Evolutionary conservation across 306 rosid genomes (phyloP), one percentile per base, ranked within the genome.

Genomic region (Fragaria ananassa): DNA sequence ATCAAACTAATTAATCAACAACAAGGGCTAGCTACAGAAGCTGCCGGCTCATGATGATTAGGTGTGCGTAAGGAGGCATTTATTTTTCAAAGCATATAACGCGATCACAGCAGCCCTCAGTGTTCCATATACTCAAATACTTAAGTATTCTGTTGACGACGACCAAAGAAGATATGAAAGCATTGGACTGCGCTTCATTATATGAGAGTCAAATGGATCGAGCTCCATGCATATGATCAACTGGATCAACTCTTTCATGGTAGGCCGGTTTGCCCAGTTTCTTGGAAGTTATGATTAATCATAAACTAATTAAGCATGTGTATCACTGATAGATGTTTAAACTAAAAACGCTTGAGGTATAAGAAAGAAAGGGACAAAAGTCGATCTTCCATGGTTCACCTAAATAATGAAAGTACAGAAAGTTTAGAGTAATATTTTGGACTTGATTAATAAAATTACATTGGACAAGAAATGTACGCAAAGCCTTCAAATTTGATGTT

Each of bases 141-240:
- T 8, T 25, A 2, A 27, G 35, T 29, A 5, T 61, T 61, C 39
- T 61, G 67, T 29, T 61, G 21, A 61, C 67, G 8, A 35, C 70
- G 46, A 17, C 45, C 23, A 56, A 41, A 53, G 25, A 41, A 57
- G 42, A 31, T 73, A 31, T 57, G 54, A 73, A 73, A 56, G 6
- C 68, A 15, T 73, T 57, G 42, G 68, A 73, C 77, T 57, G 15
- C 25, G 25, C 18, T 44, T 74, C 42, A 42, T 6, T 63, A 31
- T 63, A 29, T 34, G 69, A 17, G 46, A 34, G 69, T 29, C 45
- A 64, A 64, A 64, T 18, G 19, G 21, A 29, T 61, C 44, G 44
- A 34, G 44, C 44, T 60, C 18, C 39, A 60, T 60, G 11, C 29
- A 58, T 58, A 27, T 29, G 34, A 25, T 25, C 35, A 25, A 27